Conservation (phyloP, 2,329 filamentous ascomycete genomes). For the Botryosphaeria agaves region DNA sequence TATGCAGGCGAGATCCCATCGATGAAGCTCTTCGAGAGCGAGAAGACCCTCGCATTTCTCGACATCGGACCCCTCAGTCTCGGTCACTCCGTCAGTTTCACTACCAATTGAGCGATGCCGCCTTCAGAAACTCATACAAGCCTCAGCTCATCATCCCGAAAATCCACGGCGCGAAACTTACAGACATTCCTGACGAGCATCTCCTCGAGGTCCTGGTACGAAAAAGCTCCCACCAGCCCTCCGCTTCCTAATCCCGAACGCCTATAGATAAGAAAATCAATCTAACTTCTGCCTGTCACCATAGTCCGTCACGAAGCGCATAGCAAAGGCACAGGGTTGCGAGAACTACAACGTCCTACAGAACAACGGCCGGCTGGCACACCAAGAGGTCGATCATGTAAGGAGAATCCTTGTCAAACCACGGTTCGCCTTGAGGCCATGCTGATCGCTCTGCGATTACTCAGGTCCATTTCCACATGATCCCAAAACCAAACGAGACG, state of each 20-base stretch:
- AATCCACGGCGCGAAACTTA: constrained; percentile 77
- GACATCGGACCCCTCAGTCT: constrained; percentile 82
- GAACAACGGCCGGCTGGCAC: constrained; percentile 84
- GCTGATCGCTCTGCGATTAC: neutral
- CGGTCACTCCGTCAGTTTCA: constrained; percentile 81
- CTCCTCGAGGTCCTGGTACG: constrained; percentile 64
- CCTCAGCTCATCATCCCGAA: constrained; percentile 91
- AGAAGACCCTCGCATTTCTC: constrained; percentile 87
- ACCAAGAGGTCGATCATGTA: constrained; percentile 87
- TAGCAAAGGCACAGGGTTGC: constrained; percentile 59
- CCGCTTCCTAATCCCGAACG: constrained; percentile 1
- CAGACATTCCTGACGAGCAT: constrained; percentile 82
- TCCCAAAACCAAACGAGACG: constrained; percentile 74
- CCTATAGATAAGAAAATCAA: neutral
- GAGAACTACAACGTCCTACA: constrained; percentile 85
- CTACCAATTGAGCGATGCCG: too few species aligned
- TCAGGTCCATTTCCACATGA: constrained; percentile 90
- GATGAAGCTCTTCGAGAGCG: constrained; percentile 90
- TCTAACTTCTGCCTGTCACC: constrained; percentile 1
- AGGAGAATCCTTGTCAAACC: constrained; percentile 13
- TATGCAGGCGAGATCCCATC: constrained; percentile 75
- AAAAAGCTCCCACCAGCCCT: too few species aligned
- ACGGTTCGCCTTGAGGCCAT: neutral
- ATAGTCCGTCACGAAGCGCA: constrained; percentile 68
- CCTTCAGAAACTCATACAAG: too few species aligned